phyloP scores from a whole-genome alignment of 164 flowering plant species.

The Piper longum region DNA sequence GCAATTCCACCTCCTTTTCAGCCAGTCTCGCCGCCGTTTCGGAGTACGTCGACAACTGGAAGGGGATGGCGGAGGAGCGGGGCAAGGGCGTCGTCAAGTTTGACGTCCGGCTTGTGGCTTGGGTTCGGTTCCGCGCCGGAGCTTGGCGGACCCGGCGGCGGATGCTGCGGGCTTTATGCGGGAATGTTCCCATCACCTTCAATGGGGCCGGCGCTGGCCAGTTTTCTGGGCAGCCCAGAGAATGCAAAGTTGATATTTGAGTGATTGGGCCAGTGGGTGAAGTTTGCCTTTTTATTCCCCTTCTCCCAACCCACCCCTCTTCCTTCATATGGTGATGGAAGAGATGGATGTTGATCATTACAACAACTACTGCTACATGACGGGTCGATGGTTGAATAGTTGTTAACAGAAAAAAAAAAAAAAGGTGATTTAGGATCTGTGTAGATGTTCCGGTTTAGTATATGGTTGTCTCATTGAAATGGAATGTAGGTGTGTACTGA shows the following conservation, averaged over 20 bases:
- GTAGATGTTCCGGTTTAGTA: too few relatives aligned
- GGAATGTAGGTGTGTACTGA: too few relatives aligned
- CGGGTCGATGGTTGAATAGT: too few relatives aligned
- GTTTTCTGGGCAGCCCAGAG: background rate
- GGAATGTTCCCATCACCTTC: slow-evolving; percentile 21
- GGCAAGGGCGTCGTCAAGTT: slow-evolving; percentile 28
- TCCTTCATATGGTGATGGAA: too few relatives aligned
- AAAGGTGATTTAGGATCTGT: too few relatives aligned
- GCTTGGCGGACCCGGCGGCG: slow-evolving; percentile 36
- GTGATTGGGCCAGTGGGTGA: background rate
- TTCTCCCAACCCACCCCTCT: too few relatives aligned
- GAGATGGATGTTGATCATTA: too few relatives aligned
- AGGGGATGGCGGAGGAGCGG: slow-evolving; percentile 22
- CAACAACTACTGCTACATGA: too few relatives aligned
- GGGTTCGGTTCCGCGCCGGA: slow-evolving; percentile 30
- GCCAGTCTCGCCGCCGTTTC: slow-evolving; percentile 24
- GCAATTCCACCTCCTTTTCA: slow-evolving; percentile 17
- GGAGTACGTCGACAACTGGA: slow-evolving; percentile 20
- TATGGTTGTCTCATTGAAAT: too few relatives aligned
- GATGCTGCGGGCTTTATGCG: slow-evolving; percentile 32
- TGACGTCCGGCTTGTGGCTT: slow-evolving; percentile 24
- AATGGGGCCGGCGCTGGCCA: slow-evolving; percentile 1
- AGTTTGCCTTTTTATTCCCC: too few relatives aligned
- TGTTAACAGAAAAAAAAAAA: too few relatives aligned
- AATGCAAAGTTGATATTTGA: slow-evolving; percentile 41